Conservation (phyloP, 495 filamentous ascomycete genomes). For the Podospora sp. region DNA sequence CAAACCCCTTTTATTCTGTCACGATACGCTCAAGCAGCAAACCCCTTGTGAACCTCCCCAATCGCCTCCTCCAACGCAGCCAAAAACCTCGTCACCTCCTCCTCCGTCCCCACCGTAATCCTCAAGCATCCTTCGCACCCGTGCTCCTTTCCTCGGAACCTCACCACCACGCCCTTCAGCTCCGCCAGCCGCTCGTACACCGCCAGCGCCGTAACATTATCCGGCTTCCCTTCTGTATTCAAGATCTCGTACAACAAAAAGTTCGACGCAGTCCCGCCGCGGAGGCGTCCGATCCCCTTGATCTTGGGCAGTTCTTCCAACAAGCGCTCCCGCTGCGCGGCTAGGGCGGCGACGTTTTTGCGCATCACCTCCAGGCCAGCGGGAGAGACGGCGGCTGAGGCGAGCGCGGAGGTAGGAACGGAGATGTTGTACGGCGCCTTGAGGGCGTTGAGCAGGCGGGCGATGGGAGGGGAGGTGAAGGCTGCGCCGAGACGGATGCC, state of each 20-base stretch:
- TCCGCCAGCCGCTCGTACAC: slow-evolving; percentile 86
- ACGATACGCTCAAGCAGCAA: slow-evolving; percentile 1
- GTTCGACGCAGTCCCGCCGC: slow-evolving; percentile 80
- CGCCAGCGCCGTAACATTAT: slow-evolving; percentile 73
- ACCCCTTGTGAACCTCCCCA: slow-evolving; percentile 39
- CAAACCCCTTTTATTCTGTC: slow-evolving; percentile 38
- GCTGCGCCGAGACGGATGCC: slow-evolving; percentile 79
- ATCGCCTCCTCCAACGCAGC: slow-evolving; percentile 66
- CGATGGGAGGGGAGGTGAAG: slow-evolving; percentile 62
- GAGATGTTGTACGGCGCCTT: slow-evolving; percentile 97
- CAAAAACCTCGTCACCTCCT: slow-evolving; percentile 79
- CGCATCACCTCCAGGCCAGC: slow-evolving; percentile 72
- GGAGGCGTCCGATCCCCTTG: slow-evolving; percentile 75
- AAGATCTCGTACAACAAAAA: slow-evolving; percentile 90
- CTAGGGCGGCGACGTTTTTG: slow-evolving; percentile 63
- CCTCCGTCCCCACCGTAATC: slow-evolving; percentile 89
- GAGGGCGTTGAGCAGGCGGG: slow-evolving; percentile 76
- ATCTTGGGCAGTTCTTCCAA: slow-evolving; percentile 73
- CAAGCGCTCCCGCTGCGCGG: slow-evolving; percentile 76
- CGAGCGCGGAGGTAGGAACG: slow-evolving; percentile 81
- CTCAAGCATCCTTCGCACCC: slow-evolving; percentile 87
- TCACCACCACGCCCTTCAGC: slow-evolving; percentile 84
- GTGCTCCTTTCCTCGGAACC: slow-evolving; percentile 89
- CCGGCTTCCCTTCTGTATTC: slow-evolving; percentile 68
- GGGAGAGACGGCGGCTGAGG: slow-evolving; percentile 66